Evolutionary conservation across 2,329 filamentous ascomycete genomes (phyloP), one percentile per base, ranked within the genome.

Genomic region (Verticillium zaregamsianum): DNA sequence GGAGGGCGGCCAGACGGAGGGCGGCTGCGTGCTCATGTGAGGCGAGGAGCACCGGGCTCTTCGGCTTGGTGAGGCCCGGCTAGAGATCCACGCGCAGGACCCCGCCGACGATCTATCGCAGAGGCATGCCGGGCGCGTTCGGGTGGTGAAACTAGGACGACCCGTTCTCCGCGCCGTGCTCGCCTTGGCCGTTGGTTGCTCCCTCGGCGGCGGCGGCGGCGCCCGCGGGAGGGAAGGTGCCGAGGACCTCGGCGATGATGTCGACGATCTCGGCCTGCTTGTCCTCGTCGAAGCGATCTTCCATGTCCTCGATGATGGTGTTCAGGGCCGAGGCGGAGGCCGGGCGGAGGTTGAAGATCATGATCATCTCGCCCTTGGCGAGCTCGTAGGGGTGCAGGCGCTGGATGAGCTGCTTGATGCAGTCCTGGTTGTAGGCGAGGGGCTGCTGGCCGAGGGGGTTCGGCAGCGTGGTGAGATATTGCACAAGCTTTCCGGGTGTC

Each of bases 261-360:
- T 75, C 73, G 62, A 89, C 76, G 57, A 90, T 85, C 62, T 82
- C 79, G 62, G 80, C 74, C 66, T 88, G 86, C 72, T 88, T 78
- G 55, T 86, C 82, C 23, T 83, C 81, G 55, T 72, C 78, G 70
- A 89, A 88, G 8, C 88, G 82, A 39, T 80, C 78, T 61, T 83
- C 79, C 77, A 89, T 84, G 66, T 90, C 86, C 72, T 91, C 87
- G 37, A 91, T 78, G 58, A 89, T 79, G 17, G 84, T 84, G 68
- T 87, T 87, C 66, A 91, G 77, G 55, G 82, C 80, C 4, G 82
- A 81, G 33, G 81, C 77, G 32, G 79, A 83, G 25, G 79, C 78
- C 0, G 88, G 88, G 12, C 88, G 81, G 54, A 89, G 75, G 70
- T 91, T 90, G 67, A 90, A 72, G 57, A 90, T 83, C 84, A 89